Evolutionary conservation across 805 yeast species (phyloP).

Genomic region (Yamadazyma scolyti): DNA sequence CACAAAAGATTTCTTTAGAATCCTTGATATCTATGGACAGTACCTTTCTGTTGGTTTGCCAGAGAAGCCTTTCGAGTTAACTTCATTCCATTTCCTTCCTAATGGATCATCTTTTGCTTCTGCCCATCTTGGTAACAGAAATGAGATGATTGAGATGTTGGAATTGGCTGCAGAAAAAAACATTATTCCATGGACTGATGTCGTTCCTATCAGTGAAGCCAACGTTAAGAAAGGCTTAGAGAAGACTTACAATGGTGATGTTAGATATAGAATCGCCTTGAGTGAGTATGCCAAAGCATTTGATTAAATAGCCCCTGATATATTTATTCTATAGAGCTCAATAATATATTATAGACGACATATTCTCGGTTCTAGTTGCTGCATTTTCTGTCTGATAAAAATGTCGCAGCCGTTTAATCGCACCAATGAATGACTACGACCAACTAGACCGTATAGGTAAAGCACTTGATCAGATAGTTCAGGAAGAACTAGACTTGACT

Average conservation of each 20-base stretch:
- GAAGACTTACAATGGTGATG: slow-evolving; percentile 52
- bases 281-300: slow-evolving; percentile 52
- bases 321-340: no score
- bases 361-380: no score
- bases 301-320: no score
- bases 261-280: slow-evolving; percentile 61
- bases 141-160: slow-evolving; percentile 65
- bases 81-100: slow-evolving; percentile 49
- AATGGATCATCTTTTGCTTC: slow-evolving; percentile 53
- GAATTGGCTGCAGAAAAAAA: slow-evolving; percentile 57
- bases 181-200: slow-evolving; percentile 62
- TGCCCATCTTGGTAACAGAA: slow-evolving; percentile 58
- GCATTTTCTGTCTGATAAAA: no score
- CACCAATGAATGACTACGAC: no score
- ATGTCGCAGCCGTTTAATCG: no score
- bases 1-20: slow-evolving; percentile 26
- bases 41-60: slow-evolving; percentile 71
- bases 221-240: slow-evolving; percentile 54
- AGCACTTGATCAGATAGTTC: no score
- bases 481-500: no score
- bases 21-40: slow-evolving; percentile 55
- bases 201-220: slow-evolving; percentile 49
- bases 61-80: slow-evolving; percentile 37
- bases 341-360: no score
- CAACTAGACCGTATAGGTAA: no score